Percentiles rank a stretch among this genome's conserved stretches.
Conservation (phyloP, 1,139 yeast genomes). For the Chernovozyma sophiae-reginae region DNA sequence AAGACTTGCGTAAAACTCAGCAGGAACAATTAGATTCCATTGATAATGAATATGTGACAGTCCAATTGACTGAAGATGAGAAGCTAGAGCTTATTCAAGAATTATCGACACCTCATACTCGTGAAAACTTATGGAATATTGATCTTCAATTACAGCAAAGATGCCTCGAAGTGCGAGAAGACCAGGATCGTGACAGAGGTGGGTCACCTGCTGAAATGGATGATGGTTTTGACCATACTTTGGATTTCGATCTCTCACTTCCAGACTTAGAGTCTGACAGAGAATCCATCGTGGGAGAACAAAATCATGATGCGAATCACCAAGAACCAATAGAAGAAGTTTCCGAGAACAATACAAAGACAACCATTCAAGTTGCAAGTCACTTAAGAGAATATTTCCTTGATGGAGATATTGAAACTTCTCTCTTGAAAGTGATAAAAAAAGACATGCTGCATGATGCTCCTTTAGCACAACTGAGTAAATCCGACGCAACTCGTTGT, state of each 20-base stretch:
- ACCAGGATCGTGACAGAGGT: conserved; percentile 15
- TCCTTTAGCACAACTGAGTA: conserved; percentile 16
- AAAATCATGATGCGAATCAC: conserved; percentile 6
- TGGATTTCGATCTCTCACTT: conserved; percentile 39
- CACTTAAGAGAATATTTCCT: conserved; percentile 39
- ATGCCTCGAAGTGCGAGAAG: conserved; percentile 26
- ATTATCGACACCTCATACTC: conserved; percentile 28
- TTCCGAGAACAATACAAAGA: conserved; percentile 23
- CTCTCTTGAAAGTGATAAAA: conserved; percentile 40
- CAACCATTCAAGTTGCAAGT: conserved; percentile 55
- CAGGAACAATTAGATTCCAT: conserved; percentile 15
- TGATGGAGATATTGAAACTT: conserved; percentile 13
- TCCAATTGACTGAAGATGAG: conserved; percentile 28
- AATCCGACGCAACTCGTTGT: conserved; percentile 64
- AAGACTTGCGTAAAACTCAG: conserved; percentile 31
- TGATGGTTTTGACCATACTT: conserved; percentile 18
- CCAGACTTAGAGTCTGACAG: conserved; percentile 30
- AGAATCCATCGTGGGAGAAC: conserved; percentile 11
- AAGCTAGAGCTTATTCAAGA: conserved; percentile 35
- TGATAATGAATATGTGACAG: conserved; percentile 16
- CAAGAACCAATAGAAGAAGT: conserved; percentile 11
- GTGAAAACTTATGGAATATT: conserved; percentile 35
- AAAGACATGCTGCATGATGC: conserved; percentile 26
- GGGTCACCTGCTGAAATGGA: conserved; percentile 5
- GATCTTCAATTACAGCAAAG: conserved; percentile 26